Evolutionary conservation across 352 stramenopile species (phyloP).

Genomic region (Pelagophyceae sp.): DNA sequence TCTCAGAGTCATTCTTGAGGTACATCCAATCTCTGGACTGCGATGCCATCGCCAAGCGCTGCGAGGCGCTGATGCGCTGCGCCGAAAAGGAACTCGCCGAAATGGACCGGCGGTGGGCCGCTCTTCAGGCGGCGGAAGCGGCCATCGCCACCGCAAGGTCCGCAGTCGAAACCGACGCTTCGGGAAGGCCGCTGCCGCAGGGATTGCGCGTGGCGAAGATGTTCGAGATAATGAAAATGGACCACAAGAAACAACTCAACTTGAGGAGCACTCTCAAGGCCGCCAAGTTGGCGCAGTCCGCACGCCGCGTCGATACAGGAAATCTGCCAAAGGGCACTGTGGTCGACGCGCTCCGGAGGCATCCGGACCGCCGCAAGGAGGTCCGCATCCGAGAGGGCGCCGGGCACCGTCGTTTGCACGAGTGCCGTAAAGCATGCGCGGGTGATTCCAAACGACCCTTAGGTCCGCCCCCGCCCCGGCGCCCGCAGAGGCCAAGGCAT

Average conservation of each 20-base stretch:
- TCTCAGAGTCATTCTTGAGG: too few species aligned
- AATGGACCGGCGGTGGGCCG: conserved; percentile 19
- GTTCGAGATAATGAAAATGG: conserved; percentile 10
- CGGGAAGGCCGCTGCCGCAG: background rate
- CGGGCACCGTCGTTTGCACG: too few species aligned
- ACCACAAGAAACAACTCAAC: background rate
- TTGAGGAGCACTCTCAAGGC: background rate
- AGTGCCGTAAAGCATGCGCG: too few species aligned
- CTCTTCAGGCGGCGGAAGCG: background rate
- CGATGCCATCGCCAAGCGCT: conserved; percentile 37
- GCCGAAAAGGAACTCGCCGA: conserved; percentile 43
- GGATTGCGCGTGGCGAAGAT: background rate
- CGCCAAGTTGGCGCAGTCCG: background rate
- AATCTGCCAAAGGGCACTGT: too few species aligned
- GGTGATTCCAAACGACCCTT: too few species aligned
- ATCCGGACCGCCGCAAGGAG: too few species aligned
- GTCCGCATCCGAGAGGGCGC: background rate
- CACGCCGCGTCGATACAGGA: too few species aligned
- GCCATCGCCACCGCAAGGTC: background rate
- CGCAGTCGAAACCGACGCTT: background rate
- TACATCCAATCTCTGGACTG: conserved; percentile 38
- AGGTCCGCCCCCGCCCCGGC: too few species aligned
- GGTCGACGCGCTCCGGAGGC: too few species aligned
- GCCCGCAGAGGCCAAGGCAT: too few species aligned
- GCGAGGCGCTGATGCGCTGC: conserved; percentile 39